A percentile compares a stretch with the other conserved stretches of the same genome.
Conservation (phyloP, 495 filamentous ascomycete species). For the Aspergillus heteromorphus region DNA sequence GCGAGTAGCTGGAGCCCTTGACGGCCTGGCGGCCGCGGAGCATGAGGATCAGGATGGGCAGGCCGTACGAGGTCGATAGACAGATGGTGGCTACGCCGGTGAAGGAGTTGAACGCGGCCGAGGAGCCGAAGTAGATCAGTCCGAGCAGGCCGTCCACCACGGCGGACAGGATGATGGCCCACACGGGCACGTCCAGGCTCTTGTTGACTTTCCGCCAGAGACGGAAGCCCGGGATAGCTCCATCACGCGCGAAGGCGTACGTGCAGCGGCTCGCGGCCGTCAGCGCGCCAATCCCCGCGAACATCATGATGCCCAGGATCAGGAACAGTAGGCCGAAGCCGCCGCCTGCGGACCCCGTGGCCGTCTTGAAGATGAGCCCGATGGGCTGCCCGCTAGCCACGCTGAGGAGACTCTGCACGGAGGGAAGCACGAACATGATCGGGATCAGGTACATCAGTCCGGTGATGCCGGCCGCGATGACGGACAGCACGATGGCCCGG, state of each 20-base stretch:
- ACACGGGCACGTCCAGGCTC: slow-evolving; percentile 52
- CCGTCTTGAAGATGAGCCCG: slow-evolving; percentile 29
- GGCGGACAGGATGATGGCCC: slow-evolving; percentile 52
- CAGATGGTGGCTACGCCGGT: slow-evolving; percentile 64
- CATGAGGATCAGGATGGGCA: slow-evolving; percentile 58
- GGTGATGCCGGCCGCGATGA: slow-evolving; percentile 62
- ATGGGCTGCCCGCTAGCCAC: slow-evolving; percentile 53
- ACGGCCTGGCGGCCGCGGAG: slow-evolving; percentile 45
- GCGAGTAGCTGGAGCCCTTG: slow-evolving; percentile 40
- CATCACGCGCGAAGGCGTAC: slow-evolving; percentile 65
- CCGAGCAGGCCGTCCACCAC: slow-evolving; percentile 51
- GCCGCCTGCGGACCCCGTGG: slow-evolving; percentile 41
- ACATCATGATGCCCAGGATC: slow-evolving; percentile 67
- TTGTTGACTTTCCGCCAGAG: slow-evolving; percentile 57
- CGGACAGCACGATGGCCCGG: slow-evolving; percentile 65
- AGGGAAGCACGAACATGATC: slow-evolving; percentile 59
- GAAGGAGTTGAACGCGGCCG: slow-evolving; percentile 61
- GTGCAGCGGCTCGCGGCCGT: slow-evolving; percentile 71
- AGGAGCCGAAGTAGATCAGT: slow-evolving; percentile 58
- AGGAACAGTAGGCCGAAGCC: slow-evolving; percentile 70
- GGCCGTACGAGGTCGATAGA: slow-evolving; percentile 55
- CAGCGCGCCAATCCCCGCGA: slow-evolving; percentile 65
- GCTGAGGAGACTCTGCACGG: slow-evolving; percentile 47
- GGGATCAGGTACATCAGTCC: slow-evolving; percentile 66
- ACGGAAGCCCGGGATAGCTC: slow-evolving; percentile 61